These are phyloP conservation scores for Oidiodendron maius DNA, from an alignment of 495 filamentous ascomycete species.

Conservation along the genomic window DNA sequence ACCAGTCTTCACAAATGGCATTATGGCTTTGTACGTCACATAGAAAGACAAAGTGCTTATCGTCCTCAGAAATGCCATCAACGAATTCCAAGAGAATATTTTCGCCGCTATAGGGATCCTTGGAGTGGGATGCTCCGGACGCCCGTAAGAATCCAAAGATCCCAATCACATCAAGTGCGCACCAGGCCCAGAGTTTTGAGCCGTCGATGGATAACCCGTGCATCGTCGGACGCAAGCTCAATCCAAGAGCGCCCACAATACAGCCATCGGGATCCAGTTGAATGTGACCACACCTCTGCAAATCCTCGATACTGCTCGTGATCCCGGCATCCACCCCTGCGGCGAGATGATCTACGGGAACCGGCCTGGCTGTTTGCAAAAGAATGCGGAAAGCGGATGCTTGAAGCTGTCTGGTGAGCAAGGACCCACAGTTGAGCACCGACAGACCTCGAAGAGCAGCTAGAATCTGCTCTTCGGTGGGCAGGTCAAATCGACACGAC, in stretches of 20 bases:
- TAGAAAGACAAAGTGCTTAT: not conserved
- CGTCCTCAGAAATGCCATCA: not conserved
- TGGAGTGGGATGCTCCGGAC: not conserved
- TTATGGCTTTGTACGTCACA: not conserved
- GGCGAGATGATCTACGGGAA: not conserved
- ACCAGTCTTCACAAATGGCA: not conserved
- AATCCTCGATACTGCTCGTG: conserved; percentile 1
- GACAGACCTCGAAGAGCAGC: conserved; percentile 5
- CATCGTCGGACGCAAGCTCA: conserved; percentile 1
- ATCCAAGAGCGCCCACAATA: conserved; percentile 1
- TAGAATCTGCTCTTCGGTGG: conserved; percentile 7
- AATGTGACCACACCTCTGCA: conserved; percentile 1
- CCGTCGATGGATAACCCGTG: not conserved
- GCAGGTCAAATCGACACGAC: conserved; percentile 8
- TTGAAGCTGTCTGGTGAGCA: not conserved
- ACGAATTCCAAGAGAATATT: not conserved
- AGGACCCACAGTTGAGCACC: not conserved
- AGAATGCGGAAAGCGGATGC: conserved; percentile 1
- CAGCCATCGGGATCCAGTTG: conserved; percentile 1
- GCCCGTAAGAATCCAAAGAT: not conserved
- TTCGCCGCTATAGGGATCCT: not conserved
- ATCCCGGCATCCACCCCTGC: not conserved
- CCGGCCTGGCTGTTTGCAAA: conserved; percentile 1
- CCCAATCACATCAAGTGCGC: conserved; percentile 2
- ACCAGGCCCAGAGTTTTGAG: conserved; percentile 1